phyloP scores from a whole-genome alignment of 306 rosid species.

The Glycine tomentella region DNA sequence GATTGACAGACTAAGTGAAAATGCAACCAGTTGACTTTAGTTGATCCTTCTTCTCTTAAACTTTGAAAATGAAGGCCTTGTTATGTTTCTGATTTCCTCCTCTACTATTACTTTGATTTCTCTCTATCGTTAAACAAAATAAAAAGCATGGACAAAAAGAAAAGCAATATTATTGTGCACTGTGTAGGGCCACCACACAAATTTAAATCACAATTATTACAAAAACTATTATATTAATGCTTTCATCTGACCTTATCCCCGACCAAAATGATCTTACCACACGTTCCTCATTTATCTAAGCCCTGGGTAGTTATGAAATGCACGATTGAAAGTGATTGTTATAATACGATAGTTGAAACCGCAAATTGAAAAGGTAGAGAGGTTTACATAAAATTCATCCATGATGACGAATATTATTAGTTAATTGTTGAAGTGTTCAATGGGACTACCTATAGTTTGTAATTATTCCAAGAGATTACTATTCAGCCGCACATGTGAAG shows the following conservation, averaged over 20 bases:
- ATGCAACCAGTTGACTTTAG: background rate
- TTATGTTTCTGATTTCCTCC: background rate
- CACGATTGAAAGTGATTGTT: slow-evolving; percentile 29
- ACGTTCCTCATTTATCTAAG: background rate
- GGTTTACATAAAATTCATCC: background rate
- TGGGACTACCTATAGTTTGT: background rate
- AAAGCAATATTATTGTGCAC: slow-evolving; percentile 6
- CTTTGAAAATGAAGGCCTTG: background rate
- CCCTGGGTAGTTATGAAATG: background rate
- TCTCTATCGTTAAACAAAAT: background rate
- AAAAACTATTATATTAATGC: background rate
- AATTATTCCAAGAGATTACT: background rate
- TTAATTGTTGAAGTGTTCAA: background rate
- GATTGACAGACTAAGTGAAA: background rate
- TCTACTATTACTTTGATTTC: slow-evolving; percentile 2
- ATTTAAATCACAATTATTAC: background rate
- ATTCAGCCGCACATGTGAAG: background rate
- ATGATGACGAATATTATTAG: background rate
- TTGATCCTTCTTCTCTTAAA: background rate
- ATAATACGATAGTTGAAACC: no score
- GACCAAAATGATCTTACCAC: background rate
- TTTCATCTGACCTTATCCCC: background rate
- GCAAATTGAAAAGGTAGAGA: background rate
- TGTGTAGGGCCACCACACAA: background rate
- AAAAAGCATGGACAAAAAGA: background rate